These are phyloP conservation scores for Fusarium ambrosium DNA, from an alignment of 2,329 filamentous ascomycete species.

Conservation along the genomic window DNA sequence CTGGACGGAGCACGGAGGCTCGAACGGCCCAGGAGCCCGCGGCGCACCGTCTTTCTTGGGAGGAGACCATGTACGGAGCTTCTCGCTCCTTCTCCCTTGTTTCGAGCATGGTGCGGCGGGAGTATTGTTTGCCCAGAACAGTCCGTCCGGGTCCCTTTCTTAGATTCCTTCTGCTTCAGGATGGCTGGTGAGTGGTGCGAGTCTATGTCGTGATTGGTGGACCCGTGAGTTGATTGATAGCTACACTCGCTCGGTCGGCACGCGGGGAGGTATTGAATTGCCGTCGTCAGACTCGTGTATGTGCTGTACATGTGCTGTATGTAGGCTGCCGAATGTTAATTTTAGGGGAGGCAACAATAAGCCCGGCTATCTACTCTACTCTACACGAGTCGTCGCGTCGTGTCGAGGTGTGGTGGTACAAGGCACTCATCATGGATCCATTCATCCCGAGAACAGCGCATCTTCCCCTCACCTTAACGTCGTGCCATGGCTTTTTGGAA, in stretches of 20 bases:
- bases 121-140: conserved; percentile 7
- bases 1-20: conserved; percentile 27
- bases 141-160: conserved; percentile 2
- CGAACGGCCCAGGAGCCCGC: conserved; percentile 10
- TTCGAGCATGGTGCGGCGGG: conserved; percentile 30
- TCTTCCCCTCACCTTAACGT: conserved; percentile 1
- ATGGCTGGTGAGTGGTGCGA: conserved; percentile 2
- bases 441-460: neutral
- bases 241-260: neutral
- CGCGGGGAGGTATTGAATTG: conserved; percentile 2
- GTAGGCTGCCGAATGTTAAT: conserved; percentile 16
- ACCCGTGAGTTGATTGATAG: neutral
- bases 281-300: conserved; percentile 9
- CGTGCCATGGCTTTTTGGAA: conserved; percentile 6
- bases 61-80: conserved; percentile 20
- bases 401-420: conserved; percentile 11
- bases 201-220: conserved; percentile 13
- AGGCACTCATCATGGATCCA: neutral
- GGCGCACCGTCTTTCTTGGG: conserved; percentile 14
- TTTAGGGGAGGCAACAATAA: conserved; percentile 15
- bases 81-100: conserved; percentile 33
- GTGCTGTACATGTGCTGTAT: neutral
- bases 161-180: neutral
- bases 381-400: neutral
- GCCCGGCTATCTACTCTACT: neutral